Percentiles rank a stretch among this genome's conserved stretches.
phyloP scores from a whole-genome alignment of 495 filamentous ascomycete genomes.

The Aspergillus saccharolyticus region DNA sequence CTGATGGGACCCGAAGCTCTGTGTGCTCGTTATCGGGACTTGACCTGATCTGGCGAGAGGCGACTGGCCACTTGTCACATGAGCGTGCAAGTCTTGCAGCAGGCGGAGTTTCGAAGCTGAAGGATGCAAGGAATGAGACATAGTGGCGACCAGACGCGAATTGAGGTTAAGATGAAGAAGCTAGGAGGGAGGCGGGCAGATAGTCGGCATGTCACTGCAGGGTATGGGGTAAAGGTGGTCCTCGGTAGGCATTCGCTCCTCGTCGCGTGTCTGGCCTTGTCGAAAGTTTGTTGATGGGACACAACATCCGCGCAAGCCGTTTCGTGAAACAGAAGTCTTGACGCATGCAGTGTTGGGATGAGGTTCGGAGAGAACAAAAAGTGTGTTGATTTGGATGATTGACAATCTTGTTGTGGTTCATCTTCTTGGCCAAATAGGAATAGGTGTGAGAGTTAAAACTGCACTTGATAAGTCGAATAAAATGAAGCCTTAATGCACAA shows the following conservation, averaged over 20 bases:
- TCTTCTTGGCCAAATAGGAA: neutral
- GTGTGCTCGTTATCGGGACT: neutral
- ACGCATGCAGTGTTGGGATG: slow-evolving; percentile 20
- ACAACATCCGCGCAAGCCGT: slow-evolving; percentile 23
- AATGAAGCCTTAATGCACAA: neutral
- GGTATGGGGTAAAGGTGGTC: neutral
- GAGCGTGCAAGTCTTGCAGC: neutral
- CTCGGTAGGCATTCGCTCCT: neutral
- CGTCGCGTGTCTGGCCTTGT: slow-evolving; percentile 14
- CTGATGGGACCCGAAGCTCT: neutral
- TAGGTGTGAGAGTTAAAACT: neutral
- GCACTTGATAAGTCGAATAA: neutral
- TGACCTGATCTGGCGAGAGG: neutral
- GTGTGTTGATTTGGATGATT: neutral
- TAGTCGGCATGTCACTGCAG: neutral
- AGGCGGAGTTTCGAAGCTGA: neutral
- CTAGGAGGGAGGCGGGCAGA: slow-evolving; percentile 1
- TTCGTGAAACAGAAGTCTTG: slow-evolving; percentile 21
- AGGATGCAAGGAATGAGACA: neutral
- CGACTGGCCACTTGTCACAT: neutral
- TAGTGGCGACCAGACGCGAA: neutral
- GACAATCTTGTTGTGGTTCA: neutral
- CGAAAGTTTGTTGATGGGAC: slow-evolving; percentile 24
- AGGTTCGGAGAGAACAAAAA: neutral
- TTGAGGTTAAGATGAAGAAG: neutral